A percentile compares a stretch with the other conserved stretches of the same genome.
Evolutionary conservation across 495 filamentous ascomycete species (phyloP).

Genomic region (Clavariopsis aquatica): DNA sequence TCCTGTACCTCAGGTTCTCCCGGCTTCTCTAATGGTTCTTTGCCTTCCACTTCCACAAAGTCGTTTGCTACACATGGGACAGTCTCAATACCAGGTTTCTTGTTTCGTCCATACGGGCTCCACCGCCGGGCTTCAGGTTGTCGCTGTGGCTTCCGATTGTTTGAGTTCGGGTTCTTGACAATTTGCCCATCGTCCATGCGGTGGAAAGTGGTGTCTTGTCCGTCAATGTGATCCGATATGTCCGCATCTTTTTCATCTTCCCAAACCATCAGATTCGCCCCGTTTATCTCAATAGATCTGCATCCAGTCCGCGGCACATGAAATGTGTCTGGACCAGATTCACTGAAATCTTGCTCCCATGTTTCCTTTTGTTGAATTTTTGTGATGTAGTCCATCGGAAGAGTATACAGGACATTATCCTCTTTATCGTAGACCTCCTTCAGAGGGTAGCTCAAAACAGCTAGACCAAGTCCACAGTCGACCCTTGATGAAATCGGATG

Average conservation of each 20-base stretch:
- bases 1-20: not conserved
- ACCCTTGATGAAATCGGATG: conserved; percentile 39
- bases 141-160: conserved; percentile 26
- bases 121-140: conserved; percentile 22
- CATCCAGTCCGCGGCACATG: conserved; percentile 38
- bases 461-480: conserved; percentile 38
- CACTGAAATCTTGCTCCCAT: conserved; percentile 36
- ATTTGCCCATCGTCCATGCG: conserved; percentile 38
- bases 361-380: conserved; percentile 37
- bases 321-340: conserved; percentile 19
- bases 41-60: not conserved
- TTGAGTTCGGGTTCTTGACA: conserved; percentile 32
- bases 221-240: conserved; percentile 37
- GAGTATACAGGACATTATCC: conserved; percentile 39
- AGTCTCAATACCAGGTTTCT: conserved; percentile 5
- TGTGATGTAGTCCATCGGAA: conserved; percentile 40
- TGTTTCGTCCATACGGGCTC: conserved; percentile 31
- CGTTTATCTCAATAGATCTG: conserved; percentile 35
- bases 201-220: conserved; percentile 34
- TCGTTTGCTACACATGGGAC: conserved; percentile 14
- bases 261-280: conserved; percentile 40
- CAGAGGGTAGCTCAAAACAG: conserved; percentile 34
- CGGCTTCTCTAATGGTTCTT: not conserved
- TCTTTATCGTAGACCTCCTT: conserved; percentile 36
- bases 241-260: conserved; percentile 40